These are phyloP conservation scores for Zygoascus biomembranicola DNA, from an alignment of 805 yeast genomes.

Conservation along the genomic window DNA sequence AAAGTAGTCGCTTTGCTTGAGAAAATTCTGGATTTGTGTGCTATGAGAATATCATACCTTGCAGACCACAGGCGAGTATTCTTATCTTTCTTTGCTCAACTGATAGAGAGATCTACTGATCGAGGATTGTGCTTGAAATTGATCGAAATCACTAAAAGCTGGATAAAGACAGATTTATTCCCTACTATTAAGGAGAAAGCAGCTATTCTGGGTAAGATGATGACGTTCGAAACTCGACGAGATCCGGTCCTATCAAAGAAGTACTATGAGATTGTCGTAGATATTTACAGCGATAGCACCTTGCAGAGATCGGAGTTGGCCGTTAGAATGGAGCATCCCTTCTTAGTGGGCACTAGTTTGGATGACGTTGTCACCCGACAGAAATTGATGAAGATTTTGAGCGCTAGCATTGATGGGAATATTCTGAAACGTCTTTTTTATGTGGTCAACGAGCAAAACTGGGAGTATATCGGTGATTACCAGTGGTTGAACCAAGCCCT, in stretches of 20 bases:
- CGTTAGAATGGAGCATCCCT: conserved; percentile 93
- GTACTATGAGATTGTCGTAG: conserved; percentile 79
- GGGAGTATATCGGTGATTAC: conserved; percentile 92
- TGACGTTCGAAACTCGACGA: conserved; percentile 83
- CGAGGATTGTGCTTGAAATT: conserved; percentile 65
- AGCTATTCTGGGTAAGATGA: conserved; percentile 86
- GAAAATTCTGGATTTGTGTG: conserved; percentile 66
- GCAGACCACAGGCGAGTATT: conserved; percentile 93
- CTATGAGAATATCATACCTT: conserved; percentile 72
- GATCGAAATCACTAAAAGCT: conserved; percentile 66
- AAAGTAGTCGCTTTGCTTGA: conserved; percentile 71
- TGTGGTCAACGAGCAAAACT: conserved; percentile 88
- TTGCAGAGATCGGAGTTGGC: conserved; percentile 81
- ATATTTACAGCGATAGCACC: conserved; percentile 72
- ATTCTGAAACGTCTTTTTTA: conserved; percentile 74
- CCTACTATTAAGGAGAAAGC: conserved; percentile 97
- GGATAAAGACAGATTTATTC: conserved; percentile 82
- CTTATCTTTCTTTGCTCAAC: conserved; percentile 74
- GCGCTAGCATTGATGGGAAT: conserved; percentile 68
- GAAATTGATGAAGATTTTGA: conserved; percentile 70
- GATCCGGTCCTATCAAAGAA: conserved; percentile 69
- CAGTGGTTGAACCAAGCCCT: conserved; percentile 94
- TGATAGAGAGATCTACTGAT: conserved; percentile 83
- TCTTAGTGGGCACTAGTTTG: conserved; percentile 84
- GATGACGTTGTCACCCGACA: conserved; percentile 67